Base-by-base conservation (phyloP, 2,329 filamentous ascomycete genomes). In the Annulohypoxylon truncatum region DNA sequence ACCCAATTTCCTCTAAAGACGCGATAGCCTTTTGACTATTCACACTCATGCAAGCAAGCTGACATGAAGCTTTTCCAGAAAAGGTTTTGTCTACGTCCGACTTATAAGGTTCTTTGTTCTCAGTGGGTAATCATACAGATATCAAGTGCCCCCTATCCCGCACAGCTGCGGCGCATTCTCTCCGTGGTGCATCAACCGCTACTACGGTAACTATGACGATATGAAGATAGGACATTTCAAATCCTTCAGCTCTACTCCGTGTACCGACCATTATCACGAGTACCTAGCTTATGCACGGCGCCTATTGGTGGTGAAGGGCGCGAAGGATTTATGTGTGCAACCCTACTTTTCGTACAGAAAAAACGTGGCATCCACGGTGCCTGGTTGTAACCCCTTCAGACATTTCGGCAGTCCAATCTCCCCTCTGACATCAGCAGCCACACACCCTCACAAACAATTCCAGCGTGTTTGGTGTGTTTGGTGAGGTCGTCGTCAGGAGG, bases 341-440 rank as follows among this genome's bases (percentile, higher is more conserved):
- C 67, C 64, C 61, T 68, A 61, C 61, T 9, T 59, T 52, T 57
- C 31, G 42, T 29, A 40, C 35, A 50, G 31, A 62, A 69, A 68
- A 70, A 70, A 68, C 67, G 67, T 70, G 67, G 67, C 67, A 65
- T 66, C 67, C 65, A 61, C 47, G 59, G 64, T 58, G 28, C 61
- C 67, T 68, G 61, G 56, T 66, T 68, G 52, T 26, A 64, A 68
- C 67, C 60, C 64, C 57, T 56, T 67, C 54, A 67, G 59, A 69
- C 59, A 33, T 20, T 38, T 59, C 67, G 67, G 67, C 59, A 68
- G 61, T 68, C 58, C 57, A 68, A 61, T 61, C 54, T 61, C 61
- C 47, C 67, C 61, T 67, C 64, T 67, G 53, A 68, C 61, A 70
- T 70, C 61, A 70, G 65, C 67, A 50, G 33, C 55, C 47, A 55